Percentiles rank a stretch among this genome's conserved stretches.
Evolutionary conservation across 2,329 filamentous ascomycete species (phyloP).

Genomic region (Nothopassalora personata): DNA sequence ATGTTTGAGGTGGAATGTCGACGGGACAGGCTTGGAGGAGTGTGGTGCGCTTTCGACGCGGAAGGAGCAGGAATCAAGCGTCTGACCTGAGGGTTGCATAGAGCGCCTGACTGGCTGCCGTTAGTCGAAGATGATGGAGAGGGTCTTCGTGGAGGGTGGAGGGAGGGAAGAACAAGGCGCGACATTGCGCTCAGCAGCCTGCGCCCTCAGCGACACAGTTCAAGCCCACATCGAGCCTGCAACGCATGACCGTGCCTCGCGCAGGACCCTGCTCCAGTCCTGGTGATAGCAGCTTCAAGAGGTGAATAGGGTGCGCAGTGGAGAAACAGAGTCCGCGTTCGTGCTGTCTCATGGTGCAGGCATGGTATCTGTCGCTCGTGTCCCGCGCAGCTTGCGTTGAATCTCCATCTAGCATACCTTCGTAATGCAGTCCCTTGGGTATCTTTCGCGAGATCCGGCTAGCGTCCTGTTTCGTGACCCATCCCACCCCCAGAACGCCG

Average conservation of each 20-base stretch:
- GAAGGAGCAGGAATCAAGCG: background rate
- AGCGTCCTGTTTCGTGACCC: conserved; percentile 1
- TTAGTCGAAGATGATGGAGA: background rate
- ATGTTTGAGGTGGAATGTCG: background rate
- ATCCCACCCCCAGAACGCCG: background rate
- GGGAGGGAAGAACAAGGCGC: background rate
- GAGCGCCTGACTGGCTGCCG: background rate
- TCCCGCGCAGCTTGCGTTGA: background rate
- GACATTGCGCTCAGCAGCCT: background rate
- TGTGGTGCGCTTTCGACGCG: background rate
- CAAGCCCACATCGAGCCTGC: background rate
- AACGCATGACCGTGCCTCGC: background rate
- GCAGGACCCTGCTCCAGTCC: background rate
- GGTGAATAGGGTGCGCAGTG: background rate
- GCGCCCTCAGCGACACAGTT: background rate
- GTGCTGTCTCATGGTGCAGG: background rate
- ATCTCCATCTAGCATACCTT: background rate
- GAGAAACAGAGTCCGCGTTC: background rate
- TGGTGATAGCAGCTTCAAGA: background rate
- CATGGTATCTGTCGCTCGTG: background rate
- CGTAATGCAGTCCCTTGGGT: background rate
- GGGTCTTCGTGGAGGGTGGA: background rate
- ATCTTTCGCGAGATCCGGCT: conserved; percentile 2
- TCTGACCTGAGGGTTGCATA: background rate
- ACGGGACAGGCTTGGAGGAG: background rate